Evolutionary conservation across 148 eudicot genomes (phyloP).

Genomic region (Pouteria glomerata): DNA sequence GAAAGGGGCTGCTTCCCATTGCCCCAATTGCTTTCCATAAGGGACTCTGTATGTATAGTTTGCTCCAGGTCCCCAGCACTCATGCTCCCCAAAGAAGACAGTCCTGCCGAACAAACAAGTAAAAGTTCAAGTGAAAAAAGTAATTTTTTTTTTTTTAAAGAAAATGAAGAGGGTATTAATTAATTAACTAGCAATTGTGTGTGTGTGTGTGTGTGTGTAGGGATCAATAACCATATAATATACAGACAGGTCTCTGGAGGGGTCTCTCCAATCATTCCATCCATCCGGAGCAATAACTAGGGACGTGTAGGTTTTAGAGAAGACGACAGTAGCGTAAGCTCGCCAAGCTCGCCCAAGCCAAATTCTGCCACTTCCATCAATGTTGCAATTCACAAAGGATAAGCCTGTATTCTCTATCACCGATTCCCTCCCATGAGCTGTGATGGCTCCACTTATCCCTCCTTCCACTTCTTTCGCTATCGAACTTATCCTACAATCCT

Average conservation of each 20-base stretch:
- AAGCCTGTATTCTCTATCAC: constrained; percentile 54
- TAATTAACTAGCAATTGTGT: too few species aligned
- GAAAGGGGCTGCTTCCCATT: constrained; percentile 52
- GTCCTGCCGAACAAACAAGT: constrained; percentile 37
- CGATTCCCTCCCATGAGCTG: constrained; percentile 73
- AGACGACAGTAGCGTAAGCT: constrained; percentile 54
- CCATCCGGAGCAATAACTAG: constrained; percentile 63
- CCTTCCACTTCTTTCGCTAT: constrained; percentile 46
- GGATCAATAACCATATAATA: too few species aligned
- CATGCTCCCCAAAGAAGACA: constrained; percentile 65
- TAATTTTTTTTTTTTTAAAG: too few species aligned
- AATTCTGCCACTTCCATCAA: constrained; percentile 57
- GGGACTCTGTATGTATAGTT: constrained; percentile 41
- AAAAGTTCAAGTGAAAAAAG: too few species aligned
- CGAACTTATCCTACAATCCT: constrained; percentile 69
- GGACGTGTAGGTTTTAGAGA: constrained; percentile 60
- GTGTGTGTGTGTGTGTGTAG: too few species aligned
- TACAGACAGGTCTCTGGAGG: constrained; percentile 62
- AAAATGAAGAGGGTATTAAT: too few species aligned
- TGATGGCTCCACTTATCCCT: constrained; percentile 61
- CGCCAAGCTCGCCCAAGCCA: constrained; percentile 98
- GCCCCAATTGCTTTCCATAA: constrained; percentile 53
- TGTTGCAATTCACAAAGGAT: constrained; percentile 66
- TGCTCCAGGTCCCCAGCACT: constrained; percentile 67
- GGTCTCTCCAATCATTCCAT: constrained; percentile 83